These are phyloP conservation scores for Wickerhamiella shivajii DNA, from an alignment of 805 yeast genomes.

Conservation along the genomic window DNA sequence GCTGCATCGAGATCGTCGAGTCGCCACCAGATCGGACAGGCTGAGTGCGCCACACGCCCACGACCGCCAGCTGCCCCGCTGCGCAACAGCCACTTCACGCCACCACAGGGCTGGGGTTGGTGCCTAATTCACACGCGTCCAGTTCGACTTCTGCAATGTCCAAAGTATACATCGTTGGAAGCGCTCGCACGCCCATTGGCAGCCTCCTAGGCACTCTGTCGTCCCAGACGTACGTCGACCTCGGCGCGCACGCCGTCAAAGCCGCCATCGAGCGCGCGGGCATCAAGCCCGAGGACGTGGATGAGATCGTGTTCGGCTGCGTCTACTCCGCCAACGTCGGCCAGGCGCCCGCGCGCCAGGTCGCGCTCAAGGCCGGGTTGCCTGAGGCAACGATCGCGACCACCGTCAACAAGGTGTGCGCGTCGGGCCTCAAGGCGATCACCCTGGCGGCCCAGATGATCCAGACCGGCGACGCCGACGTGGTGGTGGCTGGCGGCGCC, in stretches of 20 bases:
- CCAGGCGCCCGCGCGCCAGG: conserved; percentile 97
- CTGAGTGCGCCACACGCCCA: no score
- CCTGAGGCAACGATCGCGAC: conserved; percentile 70
- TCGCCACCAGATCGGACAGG: no score
- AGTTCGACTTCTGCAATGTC: neutral
- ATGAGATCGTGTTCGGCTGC: conserved; percentile 85
- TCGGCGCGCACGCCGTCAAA: conserved; percentile 86
- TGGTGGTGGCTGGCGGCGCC: conserved; percentile 94
- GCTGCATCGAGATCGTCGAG: no score
- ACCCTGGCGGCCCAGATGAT: conserved; percentile 85
- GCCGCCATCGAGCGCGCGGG: conserved; percentile 16
- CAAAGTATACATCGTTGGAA: conserved; percentile 72
- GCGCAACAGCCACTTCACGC: no score
- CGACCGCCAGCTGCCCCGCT: no score
- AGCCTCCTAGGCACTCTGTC: conserved; percentile 78
- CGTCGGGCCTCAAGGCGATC: conserved; percentile 87
- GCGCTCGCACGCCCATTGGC: conserved; percentile 93
- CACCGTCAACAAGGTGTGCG: conserved; percentile 92
- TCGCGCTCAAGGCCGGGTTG: conserved; percentile 80
- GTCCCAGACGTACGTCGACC: conserved; percentile 62
- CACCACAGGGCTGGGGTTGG: no score
- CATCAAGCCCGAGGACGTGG: conserved; percentile 40
- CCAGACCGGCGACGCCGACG: conserved; percentile 75
- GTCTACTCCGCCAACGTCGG: conserved; percentile 89
- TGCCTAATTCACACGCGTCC: no score